Evolutionary conservation across 2,329 filamentous ascomycete species (phyloP).

Genomic region (Aspergillus unguis): DNA sequence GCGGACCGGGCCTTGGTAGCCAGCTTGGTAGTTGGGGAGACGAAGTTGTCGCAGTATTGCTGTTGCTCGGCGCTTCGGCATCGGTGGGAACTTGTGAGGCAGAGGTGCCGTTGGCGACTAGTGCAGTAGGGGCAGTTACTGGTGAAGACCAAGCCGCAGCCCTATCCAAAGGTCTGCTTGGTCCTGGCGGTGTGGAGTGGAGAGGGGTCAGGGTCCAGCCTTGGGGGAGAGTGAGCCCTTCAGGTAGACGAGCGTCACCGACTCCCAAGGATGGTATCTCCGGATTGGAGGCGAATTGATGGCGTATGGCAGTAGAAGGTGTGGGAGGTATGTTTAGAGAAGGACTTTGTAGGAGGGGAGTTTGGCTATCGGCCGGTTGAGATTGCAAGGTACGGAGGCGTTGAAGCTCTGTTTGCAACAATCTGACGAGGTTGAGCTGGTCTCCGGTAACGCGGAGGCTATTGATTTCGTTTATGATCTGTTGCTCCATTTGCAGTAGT

Average conservation of each 20-base stretch:
- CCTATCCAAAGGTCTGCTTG: conserved; percentile 4
- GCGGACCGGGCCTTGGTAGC: conserved; percentile 12
- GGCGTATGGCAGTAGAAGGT: conserved; percentile 22
- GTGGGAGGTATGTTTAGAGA: conserved; percentile 18
- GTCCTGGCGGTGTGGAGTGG: conserved; percentile 18
- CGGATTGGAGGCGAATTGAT: conserved; percentile 30
- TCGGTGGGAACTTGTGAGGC: not conserved
- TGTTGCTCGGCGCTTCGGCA: not conserved
- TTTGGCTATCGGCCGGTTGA: conserved; percentile 15
- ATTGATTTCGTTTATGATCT: conserved; percentile 65
- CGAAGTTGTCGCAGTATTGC: conserved; percentile 1
- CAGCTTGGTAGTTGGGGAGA: conserved; percentile 19
- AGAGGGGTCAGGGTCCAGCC: conserved; percentile 44
- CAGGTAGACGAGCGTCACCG: conserved; percentile 48
- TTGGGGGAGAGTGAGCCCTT: conserved; percentile 50
- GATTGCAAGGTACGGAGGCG: conserved; percentile 57
- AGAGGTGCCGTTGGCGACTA: not conserved
- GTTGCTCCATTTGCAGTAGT: conserved; percentile 64
- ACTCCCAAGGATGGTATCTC: conserved; percentile 33
- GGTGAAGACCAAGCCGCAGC: conserved; percentile 9
- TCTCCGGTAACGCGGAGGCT: conserved; percentile 61
- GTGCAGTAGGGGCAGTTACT: not conserved
- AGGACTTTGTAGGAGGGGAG: conserved; percentile 11
- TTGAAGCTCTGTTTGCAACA: conserved; percentile 64
- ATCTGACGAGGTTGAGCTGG: conserved; percentile 65